Conservation (phyloP, 1,284 basidiomycete species). For the Takashimella koratensis region DNA sequence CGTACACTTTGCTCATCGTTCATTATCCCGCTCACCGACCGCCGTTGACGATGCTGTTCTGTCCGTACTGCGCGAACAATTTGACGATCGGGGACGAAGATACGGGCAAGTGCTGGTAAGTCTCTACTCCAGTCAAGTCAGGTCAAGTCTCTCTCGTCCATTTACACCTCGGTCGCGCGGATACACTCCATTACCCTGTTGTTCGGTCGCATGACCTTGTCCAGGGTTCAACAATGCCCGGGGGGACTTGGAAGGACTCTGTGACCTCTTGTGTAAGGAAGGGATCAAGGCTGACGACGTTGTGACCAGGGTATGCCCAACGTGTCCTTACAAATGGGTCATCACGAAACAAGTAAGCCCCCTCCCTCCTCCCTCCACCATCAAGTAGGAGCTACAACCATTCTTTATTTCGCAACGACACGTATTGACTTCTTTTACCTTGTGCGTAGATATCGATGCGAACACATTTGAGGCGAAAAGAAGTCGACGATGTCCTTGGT, state of each 20-base stretch:
- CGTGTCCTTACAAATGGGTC: conserved; percentile 92
- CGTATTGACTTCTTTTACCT: not conserved
- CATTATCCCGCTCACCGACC: no score
- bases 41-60: conserved; percentile 95
- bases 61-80: conserved; percentile 90
- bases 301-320: conserved; percentile 63
- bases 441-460: conserved; percentile 71
- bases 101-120: conserved; percentile 46
- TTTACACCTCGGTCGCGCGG: no score
- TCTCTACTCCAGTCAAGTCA: conserved; percentile 2
- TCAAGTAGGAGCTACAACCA: not conserved
- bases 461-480: conserved; percentile 75
- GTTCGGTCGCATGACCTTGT: no score
- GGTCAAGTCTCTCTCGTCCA: not conserved
- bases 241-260: no score
- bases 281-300: conserved; percentile 53
- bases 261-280: no score
- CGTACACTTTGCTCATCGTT: no score
- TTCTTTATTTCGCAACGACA: not conserved
- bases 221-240: no score
- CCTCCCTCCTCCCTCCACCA: not conserved
- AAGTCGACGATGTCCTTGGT: conserved; percentile 89
- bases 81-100: conserved; percentile 62
- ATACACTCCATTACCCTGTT: no score
- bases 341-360: conserved; percentile 55